Conservation (phyloP, 192 early-diverging fungal genomes). For the Oehlia diaphana region DNA sequence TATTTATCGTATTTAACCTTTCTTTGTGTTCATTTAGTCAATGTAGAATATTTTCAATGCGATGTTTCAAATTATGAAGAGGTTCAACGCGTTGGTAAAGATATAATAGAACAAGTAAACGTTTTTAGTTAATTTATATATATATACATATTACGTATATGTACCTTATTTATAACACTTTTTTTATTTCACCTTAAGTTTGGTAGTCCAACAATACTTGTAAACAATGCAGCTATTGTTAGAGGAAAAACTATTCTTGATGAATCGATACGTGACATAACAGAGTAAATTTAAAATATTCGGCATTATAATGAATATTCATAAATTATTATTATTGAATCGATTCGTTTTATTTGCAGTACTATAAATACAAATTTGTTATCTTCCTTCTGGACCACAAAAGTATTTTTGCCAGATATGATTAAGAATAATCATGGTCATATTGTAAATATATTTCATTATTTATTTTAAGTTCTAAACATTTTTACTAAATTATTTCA, state of each 20-base stretch:
- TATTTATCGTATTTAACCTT: neutral
- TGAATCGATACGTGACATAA: constrained; percentile 59
- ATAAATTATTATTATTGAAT: neutral
- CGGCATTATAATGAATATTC: too few species aligned
- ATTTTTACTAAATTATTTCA: neutral
- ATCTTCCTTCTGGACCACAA: constrained; percentile 72
- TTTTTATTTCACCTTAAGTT: constrained; percentile 35
- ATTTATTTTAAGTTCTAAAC: neutral
- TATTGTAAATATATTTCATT: constrained; percentile 55
- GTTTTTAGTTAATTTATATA: neutral
- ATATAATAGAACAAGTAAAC: constrained; percentile 45
- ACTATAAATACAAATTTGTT: constrained; percentile 72
- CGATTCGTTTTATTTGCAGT: constrained; percentile 33
- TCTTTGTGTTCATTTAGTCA: constrained; percentile 31
- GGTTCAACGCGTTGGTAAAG: constrained; percentile 49
- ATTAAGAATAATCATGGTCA: constrained; percentile 71
- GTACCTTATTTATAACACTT: neutral
- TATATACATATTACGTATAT: neutral
- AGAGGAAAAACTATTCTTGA: constrained; percentile 63
- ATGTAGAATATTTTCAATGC: constrained; percentile 53
- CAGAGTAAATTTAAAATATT: constrained; percentile 34
- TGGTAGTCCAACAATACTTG: constrained; percentile 74
- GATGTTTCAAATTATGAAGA: constrained; percentile 54
- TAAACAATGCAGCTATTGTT: constrained; percentile 85
- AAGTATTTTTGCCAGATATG: constrained; percentile 77